phyloP scores from a whole-genome alignment of 2,329 filamentous ascomycete genomes.

The Nemania bipapillata region DNA sequence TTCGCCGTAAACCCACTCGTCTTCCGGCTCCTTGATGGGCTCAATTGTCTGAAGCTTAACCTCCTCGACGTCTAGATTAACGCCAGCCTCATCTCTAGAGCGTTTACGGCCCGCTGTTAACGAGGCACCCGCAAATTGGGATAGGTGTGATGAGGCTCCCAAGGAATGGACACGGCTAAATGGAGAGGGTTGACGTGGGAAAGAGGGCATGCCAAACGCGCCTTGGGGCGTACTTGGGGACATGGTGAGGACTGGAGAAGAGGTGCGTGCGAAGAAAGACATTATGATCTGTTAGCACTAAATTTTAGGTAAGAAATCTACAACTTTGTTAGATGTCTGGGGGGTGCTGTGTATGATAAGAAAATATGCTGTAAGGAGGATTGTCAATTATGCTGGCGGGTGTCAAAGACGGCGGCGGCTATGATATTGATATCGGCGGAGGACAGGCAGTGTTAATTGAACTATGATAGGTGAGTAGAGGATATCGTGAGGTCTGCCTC shows the following conservation, averaged over 20 bases:
- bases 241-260: slow-evolving; percentile 56
- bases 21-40: slow-evolving; percentile 66
- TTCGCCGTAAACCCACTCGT: slow-evolving; percentile 75
- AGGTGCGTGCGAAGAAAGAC: slow-evolving; percentile 54
- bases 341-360: slow-evolving; percentile 18
- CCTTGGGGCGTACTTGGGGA: slow-evolving; percentile 58
- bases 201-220: slow-evolving; percentile 55
- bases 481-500: slow-evolving; percentile 29
- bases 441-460: slow-evolving; percentile 40
- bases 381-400: slow-evolving; percentile 33
- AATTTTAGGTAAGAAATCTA: slow-evolving; percentile 49
- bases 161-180: slow-evolving; percentile 51
- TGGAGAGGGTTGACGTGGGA: slow-evolving; percentile 53
- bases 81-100: slow-evolving; percentile 76
- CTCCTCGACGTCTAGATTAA: slow-evolving; percentile 69
- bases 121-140: slow-evolving; percentile 46
- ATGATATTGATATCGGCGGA: slow-evolving; percentile 27
- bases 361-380: slow-evolving; percentile 33
- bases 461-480: slow-evolving; percentile 43
- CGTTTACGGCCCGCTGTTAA: slow-evolving; percentile 75
- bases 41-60: slow-evolving; percentile 51
- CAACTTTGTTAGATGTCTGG: slow-evolving; percentile 45
- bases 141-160: slow-evolving; percentile 51
- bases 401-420: slow-evolving; percentile 22
- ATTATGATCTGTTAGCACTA: slow-evolving; percentile 51